phyloP scores from a whole-genome alignment of 768 basidiomycete genomes.

The Hygrocybe punicea region DNA sequence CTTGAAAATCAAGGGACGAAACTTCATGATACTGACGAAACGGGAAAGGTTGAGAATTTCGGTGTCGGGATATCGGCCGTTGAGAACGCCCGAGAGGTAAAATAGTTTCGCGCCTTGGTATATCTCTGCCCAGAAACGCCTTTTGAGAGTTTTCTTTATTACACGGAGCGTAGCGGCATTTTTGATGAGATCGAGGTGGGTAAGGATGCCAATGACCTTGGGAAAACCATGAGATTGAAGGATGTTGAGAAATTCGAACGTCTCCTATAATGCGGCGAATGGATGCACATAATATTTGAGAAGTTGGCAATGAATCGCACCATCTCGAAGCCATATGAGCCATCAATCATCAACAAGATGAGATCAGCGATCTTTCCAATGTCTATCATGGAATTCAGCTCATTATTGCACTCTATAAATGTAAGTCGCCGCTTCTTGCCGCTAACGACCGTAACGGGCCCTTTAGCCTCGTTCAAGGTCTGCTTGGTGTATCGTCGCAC shows the following conservation, averaged over 20 bases:
- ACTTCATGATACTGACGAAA: constrained; percentile 98
- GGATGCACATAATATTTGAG: background rate
- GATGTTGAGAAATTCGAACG: constrained; percentile 97
- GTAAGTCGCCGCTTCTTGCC: constrained; percentile 94
- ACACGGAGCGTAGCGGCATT: constrained; percentile 79
- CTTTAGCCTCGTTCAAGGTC: constrained; percentile 81
- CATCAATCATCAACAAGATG: constrained; percentile 96
- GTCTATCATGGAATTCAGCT: constrained; percentile 98
- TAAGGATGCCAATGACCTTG: constrained; percentile 94
- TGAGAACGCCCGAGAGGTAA: constrained; percentile 93
- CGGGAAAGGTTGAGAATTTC: constrained; percentile 95
- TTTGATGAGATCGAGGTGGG: constrained; percentile 96
- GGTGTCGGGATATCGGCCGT: constrained; percentile 94
- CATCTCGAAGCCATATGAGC: constrained; percentile 98
- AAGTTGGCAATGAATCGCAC: constrained; percentile 43
- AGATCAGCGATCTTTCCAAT: constrained; percentile 95
- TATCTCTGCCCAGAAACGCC: constrained; percentile 99
- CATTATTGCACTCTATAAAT: constrained; percentile 96
- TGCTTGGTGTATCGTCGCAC: constrained; percentile 93
- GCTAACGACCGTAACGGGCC: constrained; percentile 90
- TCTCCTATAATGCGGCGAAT: constrained; percentile 60
- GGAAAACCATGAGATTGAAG: constrained; percentile 97
- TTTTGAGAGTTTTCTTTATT: constrained; percentile 93
- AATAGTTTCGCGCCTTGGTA: constrained; percentile 98
- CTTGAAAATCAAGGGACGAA: constrained; percentile 93